Conservation (phyloP, 352 stramenopile genomes). For the Globisporangium sylvaticum region DNA sequence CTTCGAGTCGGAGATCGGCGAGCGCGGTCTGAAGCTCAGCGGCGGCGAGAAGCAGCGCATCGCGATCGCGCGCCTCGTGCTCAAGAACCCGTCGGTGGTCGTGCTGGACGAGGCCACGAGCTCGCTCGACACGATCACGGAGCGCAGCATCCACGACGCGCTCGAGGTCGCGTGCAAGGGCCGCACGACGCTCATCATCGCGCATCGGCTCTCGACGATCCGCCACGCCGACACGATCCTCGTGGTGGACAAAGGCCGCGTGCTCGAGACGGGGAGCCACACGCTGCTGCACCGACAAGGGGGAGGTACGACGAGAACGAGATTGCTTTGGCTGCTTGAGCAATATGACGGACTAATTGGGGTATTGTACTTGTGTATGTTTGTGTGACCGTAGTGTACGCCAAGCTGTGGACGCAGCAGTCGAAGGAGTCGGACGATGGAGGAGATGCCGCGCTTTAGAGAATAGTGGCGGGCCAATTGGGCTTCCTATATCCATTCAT, state of each 20-base stretch:
- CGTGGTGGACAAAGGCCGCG: slow-evolving; percentile 48
- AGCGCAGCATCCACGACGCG: slow-evolving; percentile 64
- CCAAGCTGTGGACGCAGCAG: slow-evolving; percentile 39
- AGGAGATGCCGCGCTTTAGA: not conserved
- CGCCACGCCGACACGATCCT: slow-evolving; percentile 67
- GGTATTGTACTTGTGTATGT: too few relatives aligned
- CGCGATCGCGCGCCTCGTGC: slow-evolving; percentile 70
- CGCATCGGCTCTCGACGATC: slow-evolving; percentile 78
- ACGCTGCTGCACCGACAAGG: slow-evolving; percentile 31
- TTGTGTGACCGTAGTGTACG: slow-evolving; percentile 23
- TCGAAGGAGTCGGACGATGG: slow-evolving; percentile 24
- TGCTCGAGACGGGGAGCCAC: slow-evolving; percentile 54
- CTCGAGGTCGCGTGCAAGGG: slow-evolving; percentile 44
- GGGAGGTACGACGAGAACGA: slow-evolving; percentile 26
- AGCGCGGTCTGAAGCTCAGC: slow-evolving; percentile 74
- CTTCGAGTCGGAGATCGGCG: slow-evolving; percentile 89
- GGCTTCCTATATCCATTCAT: not conserved
- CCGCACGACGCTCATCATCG: slow-evolving; percentile 76
- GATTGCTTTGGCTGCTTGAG: not conserved
- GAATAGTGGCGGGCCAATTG: too few relatives aligned
- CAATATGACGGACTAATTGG: too few relatives aligned
- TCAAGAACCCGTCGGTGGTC: slow-evolving; percentile 78
- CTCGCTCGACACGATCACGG: slow-evolving; percentile 71
- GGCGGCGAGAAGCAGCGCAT: slow-evolving; percentile 83
- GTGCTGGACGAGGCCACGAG: slow-evolving; percentile 79